phyloP scores from a whole-genome alignment of 1,284 basidiomycete genomes.

The Marasmius sp. region DNA sequence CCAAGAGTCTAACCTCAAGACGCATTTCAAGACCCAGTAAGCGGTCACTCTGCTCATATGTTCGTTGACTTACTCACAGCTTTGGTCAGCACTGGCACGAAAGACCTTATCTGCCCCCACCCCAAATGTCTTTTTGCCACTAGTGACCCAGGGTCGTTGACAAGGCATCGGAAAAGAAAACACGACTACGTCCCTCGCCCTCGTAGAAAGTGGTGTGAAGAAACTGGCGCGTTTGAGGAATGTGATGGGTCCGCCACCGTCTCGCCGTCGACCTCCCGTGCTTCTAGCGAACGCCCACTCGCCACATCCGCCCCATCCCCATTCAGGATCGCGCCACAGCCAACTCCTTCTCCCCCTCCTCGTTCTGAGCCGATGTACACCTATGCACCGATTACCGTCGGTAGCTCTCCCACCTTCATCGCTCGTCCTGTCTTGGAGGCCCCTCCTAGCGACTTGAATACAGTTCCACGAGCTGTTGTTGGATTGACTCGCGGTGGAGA shows the following conservation, averaged over 20 bases:
- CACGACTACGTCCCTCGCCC: slow-evolving; percentile 9
- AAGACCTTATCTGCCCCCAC: not conserved
- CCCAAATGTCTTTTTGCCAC: slow-evolving; percentile 4
- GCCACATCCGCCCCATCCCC: too few species aligned
- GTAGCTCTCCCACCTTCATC: not conserved
- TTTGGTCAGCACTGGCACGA: not conserved
- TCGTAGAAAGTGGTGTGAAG: not conserved
- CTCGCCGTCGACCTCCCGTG: not conserved
- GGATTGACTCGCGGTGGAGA: not conserved
- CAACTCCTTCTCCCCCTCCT: not conserved
- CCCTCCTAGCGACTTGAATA: not conserved
- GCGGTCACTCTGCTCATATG: not conserved
- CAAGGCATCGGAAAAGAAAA: slow-evolving; percentile 7
- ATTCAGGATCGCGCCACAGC: not conserved
- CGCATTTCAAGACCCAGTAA: not conserved
- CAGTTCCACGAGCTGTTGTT: not conserved
- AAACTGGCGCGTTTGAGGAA: not conserved
- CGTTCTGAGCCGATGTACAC: not conserved
- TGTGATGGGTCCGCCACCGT: not conserved
- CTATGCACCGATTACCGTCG: not conserved
- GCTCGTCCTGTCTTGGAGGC: not conserved
- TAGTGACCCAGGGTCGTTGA: slow-evolving; percentile 6
- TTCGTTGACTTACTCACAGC: not conserved
- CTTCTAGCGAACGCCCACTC: too few species aligned
- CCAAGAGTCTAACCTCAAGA: not conserved